Evolutionary conservation across 2,329 filamentous ascomycete species (phyloP), one percentile per base, ranked within the genome.

Genomic region (Exophiala lecanii-corni): DNA sequence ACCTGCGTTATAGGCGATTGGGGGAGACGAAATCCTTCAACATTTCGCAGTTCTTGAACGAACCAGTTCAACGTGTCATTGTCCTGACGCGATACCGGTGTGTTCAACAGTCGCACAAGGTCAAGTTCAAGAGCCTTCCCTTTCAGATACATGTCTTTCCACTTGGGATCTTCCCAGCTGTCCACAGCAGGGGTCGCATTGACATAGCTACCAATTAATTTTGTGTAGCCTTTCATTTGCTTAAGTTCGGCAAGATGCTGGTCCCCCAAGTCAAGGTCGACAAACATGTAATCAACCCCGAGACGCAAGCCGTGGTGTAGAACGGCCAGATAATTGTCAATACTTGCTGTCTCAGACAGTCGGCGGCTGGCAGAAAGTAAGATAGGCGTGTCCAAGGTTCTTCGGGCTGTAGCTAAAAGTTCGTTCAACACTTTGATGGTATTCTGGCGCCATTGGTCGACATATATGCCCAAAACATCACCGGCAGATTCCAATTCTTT

Each of bases 401-500:
- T 71, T 47, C 78, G 71, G 38, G 81, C 72, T 23, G 75, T 62
- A 10, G 77, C 73, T 2, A 82, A 71, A 50, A 79, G 72, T 34
- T 72, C 72, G 31, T 74, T 73, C 49, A 81, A 65, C 6, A 70
- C 57, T 40, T 68, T 70, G 19, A 71, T 57, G 45, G 76, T 61
- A 40, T 73, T 69, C 17, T 69, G 60, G 5, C 69, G 68, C 74
- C 77, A 79, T 33, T 67, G 67, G 59, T 82, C 78, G 37, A 82
- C 70, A 44, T 76, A 74, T 2, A 81, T 62, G 55, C 81, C 78
- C 31, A 81, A 72, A 16, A 74, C 76, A 62, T 82, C 78, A 5
- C 70, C 76, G 6, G 72, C 69, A 5, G 76, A 76, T 59, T 81
- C 76, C 2, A 81, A 63, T 33, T 73, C 68, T 4, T 70, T 64